Conservation (phyloP, 2,329 filamentous ascomycete genomes). For the Clarireedia homoeocarpa region DNA sequence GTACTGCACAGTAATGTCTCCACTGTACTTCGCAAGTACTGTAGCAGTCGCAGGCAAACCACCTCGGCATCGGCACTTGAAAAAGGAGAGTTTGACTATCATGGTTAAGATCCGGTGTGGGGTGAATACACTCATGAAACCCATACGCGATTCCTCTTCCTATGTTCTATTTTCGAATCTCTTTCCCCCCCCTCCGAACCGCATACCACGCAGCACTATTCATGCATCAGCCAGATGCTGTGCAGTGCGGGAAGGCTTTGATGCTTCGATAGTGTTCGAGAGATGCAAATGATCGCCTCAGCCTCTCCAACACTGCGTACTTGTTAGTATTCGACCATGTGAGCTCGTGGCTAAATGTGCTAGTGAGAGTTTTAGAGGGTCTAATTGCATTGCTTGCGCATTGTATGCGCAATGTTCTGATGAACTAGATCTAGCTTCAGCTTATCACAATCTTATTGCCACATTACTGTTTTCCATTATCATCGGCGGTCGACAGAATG, state of each 20-base stretch:
- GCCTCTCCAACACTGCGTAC: slow-evolving; percentile 13
- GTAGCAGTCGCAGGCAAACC: neutral
- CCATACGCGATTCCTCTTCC: neutral
- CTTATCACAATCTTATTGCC: slow-evolving; percentile 1
- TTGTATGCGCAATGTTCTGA: neutral
- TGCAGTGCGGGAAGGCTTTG: slow-evolving; percentile 17
- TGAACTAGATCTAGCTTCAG: neutral
- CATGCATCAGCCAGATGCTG: slow-evolving; percentile 19
- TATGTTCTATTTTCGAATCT: neutral
- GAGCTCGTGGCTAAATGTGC: neutral
- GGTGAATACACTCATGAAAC: neutral
- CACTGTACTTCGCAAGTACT: too few relatives aligned
- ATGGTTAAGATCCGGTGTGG: neutral
- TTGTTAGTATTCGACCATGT: neutral
- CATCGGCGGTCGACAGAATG: neutral
- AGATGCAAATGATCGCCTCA: slow-evolving; percentile 8
- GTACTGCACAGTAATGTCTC: too few relatives aligned
- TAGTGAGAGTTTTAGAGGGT: neutral
- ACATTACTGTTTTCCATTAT: neutral
- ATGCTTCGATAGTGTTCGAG: neutral
- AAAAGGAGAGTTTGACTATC: neutral
- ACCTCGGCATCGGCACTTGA: neutral
- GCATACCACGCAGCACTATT: slow-evolving; percentile 4
- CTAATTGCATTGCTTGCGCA: neutral
- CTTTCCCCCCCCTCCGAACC: neutral